A percentile compares a stretch with the other conserved stretches of the same genome.
phyloP scores from a whole-genome alignment of 2,329 filamentous ascomycete genomes.

The Penicillium sp. region DNA sequence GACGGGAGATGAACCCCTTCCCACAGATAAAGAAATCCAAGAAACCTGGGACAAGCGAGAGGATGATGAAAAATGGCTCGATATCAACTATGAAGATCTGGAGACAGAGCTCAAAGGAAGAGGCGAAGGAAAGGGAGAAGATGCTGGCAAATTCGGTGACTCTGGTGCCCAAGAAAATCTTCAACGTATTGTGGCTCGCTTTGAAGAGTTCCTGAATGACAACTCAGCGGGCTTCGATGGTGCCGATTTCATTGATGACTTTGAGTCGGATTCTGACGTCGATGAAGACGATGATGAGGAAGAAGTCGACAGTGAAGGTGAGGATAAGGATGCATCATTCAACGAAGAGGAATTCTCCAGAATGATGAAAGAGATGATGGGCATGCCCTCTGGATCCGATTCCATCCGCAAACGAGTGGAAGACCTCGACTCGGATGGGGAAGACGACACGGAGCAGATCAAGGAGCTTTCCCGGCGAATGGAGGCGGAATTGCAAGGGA shows the following conservation, averaged over 20 bases:
- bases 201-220: slow-evolving; percentile 87
- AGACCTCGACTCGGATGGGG: slow-evolving; percentile 49
- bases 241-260: slow-evolving; percentile 65
- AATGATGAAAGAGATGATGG: slow-evolving; percentile 94
- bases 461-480: slow-evolving; percentile 45
- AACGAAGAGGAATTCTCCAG: slow-evolving; percentile 79
- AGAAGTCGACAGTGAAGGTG: slow-evolving; percentile 59
- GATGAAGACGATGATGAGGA: slow-evolving; percentile 54
- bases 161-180: slow-evolving; percentile 57
- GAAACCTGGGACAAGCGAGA: slow-evolving; percentile 64
- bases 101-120: slow-evolving; percentile 71
- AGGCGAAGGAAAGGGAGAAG: slow-evolving; percentile 38
- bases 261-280: slow-evolving; percentile 64
- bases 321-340: slow-evolving; percentile 74
- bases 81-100: slow-evolving; percentile 87
- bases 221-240: slow-evolving; percentile 78
- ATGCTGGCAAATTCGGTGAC: slow-evolving; percentile 44
- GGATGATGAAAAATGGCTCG: slow-evolving; percentile 86
- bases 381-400: slow-evolving; percentile 51
- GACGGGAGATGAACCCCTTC: slow-evolving; percentile 68
- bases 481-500: slow-evolving; percentile 48
- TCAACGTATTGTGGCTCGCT: slow-evolving; percentile 87
- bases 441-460: slow-evolving; percentile 61
- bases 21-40: slow-evolving; percentile 69
- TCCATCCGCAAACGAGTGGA: slow-evolving; percentile 38